These are phyloP conservation scores for Aspergillus nidulans DNA, from an alignment of 495 filamentous ascomycete genomes.

Conservation along the genomic window DNA sequence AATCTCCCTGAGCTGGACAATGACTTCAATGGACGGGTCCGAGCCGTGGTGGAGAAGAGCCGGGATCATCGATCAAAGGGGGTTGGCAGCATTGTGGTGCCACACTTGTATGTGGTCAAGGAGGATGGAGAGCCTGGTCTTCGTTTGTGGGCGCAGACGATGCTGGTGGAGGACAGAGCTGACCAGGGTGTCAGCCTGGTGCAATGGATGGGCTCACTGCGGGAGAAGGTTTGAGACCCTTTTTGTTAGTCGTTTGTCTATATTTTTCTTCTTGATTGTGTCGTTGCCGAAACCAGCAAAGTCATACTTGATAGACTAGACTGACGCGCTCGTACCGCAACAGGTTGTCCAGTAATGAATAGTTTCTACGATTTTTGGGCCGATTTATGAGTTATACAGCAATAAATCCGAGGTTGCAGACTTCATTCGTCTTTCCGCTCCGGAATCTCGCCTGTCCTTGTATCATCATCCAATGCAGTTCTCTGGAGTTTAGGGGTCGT, in stretches of 20 bases:
- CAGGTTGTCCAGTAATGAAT: slow-evolving; percentile 34
- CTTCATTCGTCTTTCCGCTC: neutral
- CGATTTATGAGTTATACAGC: slow-evolving; percentile 23
- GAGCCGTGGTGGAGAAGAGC: slow-evolving; percentile 88
- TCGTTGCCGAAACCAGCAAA: slow-evolving; percentile 9
- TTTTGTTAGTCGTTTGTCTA: slow-evolving; percentile 5
- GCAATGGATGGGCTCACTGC: slow-evolving; percentile 87
- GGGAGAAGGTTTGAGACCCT: slow-evolving; percentile 82
- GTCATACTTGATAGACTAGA: slow-evolving; percentile 15
- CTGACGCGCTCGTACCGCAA: slow-evolving; percentile 25
- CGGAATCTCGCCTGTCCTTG: neutral
- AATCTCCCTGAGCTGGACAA: slow-evolving; percentile 81
- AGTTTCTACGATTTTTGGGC: slow-evolving; percentile 20
- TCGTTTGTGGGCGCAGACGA: slow-evolving; percentile 93
- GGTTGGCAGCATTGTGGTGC: slow-evolving; percentile 84
- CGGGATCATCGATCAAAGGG: slow-evolving; percentile 77
- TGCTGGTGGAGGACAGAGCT: slow-evolving; percentile 91
- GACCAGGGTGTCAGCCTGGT: slow-evolving; percentile 87
- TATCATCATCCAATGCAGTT: neutral
- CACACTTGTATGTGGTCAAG: slow-evolving; percentile 87
- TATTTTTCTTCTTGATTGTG: slow-evolving; percentile 2
- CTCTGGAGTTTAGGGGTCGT: neutral
- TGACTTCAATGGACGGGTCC: slow-evolving; percentile 92
- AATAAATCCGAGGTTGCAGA: slow-evolving; percentile 13
- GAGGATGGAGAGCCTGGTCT: slow-evolving; percentile 95